Base-by-base conservation (phyloP, 2,329 filamentous ascomycete species). In the Tolypocladium sp. region DNA sequence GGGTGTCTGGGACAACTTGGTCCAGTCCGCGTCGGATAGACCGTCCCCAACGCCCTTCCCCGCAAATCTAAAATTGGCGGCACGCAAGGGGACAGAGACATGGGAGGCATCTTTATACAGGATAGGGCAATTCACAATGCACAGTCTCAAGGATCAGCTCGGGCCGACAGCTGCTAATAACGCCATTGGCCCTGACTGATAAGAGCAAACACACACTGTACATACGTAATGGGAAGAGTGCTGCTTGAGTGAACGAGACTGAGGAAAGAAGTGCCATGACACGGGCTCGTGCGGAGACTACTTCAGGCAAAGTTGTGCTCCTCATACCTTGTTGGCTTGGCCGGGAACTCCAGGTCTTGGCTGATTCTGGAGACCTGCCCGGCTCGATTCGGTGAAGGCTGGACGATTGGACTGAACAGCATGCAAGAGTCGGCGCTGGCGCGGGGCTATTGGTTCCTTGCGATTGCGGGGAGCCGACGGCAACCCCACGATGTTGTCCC, bases 21-120 rank as follows among this genome's bases (percentile, higher is more conserved):
- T 7, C 44, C 44, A 49, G 44, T 30, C 7, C 5, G 37, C 37
- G 12, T 38, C 13, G 13, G 13, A 17, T 17, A 13, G 12, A 3
- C 41, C 42, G 44, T 12, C n/a, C 38, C 30, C 20, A 17, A 2
- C 59, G 35, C 40, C 15, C 3, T 58, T 22, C 59, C 52, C 59
- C 59, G 59, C 59, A 60, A 25, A 53, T 56, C 57, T 58, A 53
- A 53, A 58, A 49, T 56, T 53, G 57, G 59, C 46, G 33, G 25
- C 33, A 40, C 12, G 27, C 17, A 54, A 46, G 57, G 25, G 57
- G 41, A 41, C 25, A 51, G 12, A 25, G 42, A 9, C 37, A 6
- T 38, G 15, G 3, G n/a, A 33, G 27, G 46, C 25, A 33, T 51
- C 27, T 33, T 51, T 52, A 35, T 49, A 17, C 30, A 22, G 49